Base-by-base conservation (phyloP, 2,329 filamentous ascomycete species). In the Trichophyton equinum region DNA sequence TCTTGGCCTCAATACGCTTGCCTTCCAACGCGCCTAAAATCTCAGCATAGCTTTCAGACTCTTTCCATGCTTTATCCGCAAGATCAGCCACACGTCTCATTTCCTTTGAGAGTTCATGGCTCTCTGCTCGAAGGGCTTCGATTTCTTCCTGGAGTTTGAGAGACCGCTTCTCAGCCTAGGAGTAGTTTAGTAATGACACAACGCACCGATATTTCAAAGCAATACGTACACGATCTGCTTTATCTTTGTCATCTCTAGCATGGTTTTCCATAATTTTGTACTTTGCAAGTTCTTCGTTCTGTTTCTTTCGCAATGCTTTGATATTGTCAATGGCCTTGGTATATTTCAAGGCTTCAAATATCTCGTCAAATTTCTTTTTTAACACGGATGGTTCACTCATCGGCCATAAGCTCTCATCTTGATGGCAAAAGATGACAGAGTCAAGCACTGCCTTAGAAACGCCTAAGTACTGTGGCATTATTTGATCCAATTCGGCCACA, bases 241-340 rank as follows among this genome's bases (percentile, higher is more conserved):
- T 87, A 62, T 94, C 88, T 71, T 96, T 97, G 72, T 94, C 87
- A 55, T 82, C 78, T 72, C 94, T 94, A 65, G 88, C 85, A 65
- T 91, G 83, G 46, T 85, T 80, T 70, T 96, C 89, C 62, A 87
- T 82, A 49, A 87, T 83, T 68, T 89, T 89, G 61, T 87, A 81
- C 63, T 86, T 83, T 15, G 78, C 82, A 8, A 97, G 80, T 63
- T 92, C 82, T 64, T 88, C 85, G 40, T 85, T 87, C 65, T 95
- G 86, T 65, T 85, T 87, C 75, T 97, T 99, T 44, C 87, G 82
- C 57, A 97, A 79, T 8, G 85, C 73, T 70, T 95, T 96, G 71
- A 99, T 88, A 72, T 95, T 96, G 53, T 96, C 91, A 63, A 99
- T 95, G 18, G 91, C 94, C 70, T 96, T 96, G 38, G 91, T 96